phyloP scores from a whole-genome alignment of 2,329 filamentous ascomycete genomes.

The Westerdykella sp. region DNA sequence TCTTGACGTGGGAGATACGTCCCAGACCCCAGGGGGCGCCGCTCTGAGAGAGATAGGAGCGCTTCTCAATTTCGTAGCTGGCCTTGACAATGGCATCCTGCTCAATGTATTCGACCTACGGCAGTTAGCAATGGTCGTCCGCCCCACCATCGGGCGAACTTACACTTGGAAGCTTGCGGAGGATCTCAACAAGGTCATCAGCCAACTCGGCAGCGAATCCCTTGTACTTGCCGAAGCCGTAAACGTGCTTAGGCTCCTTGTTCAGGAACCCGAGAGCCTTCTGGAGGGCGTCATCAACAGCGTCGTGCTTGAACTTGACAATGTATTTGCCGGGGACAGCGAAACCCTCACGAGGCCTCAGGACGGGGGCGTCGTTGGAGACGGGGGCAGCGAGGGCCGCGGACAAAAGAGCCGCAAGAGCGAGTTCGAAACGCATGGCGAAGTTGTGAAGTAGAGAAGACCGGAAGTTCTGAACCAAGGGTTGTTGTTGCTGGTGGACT shows the following conservation, averaged over 20 bases:
- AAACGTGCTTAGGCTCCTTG: conserved; percentile 30
- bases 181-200: conserved; percentile 22
- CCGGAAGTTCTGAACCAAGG: conserved; percentile 10
- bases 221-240: conserved; percentile 35
- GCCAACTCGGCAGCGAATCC: conserved; percentile 35
- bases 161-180: conserved; percentile 28
- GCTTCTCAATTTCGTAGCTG: conserved; percentile 20
- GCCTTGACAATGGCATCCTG: conserved; percentile 34
- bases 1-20: conserved; percentile 34
- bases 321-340: conserved; percentile 42
- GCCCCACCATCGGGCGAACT: conserved; percentile 1
- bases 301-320: conserved; percentile 41
- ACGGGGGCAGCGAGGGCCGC: conserved; percentile 33
- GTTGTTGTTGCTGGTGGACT: conserved; percentile 13
- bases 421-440: conserved; percentile 37
- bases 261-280: conserved; percentile 19
- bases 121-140: background rate
- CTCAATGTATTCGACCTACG: conserved; percentile 37
- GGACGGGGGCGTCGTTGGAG: conserved; percentile 38
- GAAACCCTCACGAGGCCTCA: conserved; percentile 31
- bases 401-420: conserved; percentile 36
- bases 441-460: conserved; percentile 8
- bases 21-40: conserved; percentile 39
- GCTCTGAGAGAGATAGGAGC: conserved; percentile 35
- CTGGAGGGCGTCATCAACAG: conserved; percentile 24